Evolutionary conservation across 2,329 filamentous ascomycete species (phyloP).

Genomic region (Fusarium staphyleae): DNA sequence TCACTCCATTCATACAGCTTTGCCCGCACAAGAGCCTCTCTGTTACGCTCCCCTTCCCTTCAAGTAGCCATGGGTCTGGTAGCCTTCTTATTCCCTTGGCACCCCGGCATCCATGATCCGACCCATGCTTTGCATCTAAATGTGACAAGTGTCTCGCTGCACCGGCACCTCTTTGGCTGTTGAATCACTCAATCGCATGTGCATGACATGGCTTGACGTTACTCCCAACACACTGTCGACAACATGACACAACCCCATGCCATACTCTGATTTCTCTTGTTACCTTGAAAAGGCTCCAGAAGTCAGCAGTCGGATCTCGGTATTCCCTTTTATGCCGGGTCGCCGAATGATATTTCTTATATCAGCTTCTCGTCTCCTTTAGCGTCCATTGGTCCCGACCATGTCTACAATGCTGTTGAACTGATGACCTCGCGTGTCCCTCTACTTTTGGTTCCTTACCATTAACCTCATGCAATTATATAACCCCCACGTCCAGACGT

Average conservation of each 20-base stretch:
- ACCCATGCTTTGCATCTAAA: not conserved
- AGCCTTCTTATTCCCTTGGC: not conserved
- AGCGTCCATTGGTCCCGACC: not conserved
- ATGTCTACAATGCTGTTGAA: not conserved
- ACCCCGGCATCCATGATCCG: not conserved
- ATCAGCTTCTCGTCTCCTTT: not conserved
- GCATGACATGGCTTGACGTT: not conserved
- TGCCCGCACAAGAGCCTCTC: not conserved
- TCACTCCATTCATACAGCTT: not conserved
- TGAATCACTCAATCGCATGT: not conserved
- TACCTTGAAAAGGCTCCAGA: not conserved
- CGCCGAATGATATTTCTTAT: not conserved
- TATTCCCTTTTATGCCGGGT: not conserved
- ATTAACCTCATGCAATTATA: conserved; percentile 3
- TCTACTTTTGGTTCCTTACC: not conserved
- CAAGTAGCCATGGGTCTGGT: conserved; percentile 10
- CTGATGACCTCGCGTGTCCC: not conserved
- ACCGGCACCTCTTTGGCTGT: not conserved
- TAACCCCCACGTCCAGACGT: conserved; percentile 21
- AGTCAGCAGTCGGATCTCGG: not conserved
- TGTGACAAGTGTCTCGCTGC: not conserved
- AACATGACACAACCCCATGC: not conserved
- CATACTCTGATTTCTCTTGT: not conserved
- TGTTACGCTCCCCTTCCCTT: not conserved
- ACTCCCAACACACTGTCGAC: not conserved